Base-by-base conservation (phyloP, 2,329 filamentous ascomycete species). In the Helicocarpus griseus region DNA sequence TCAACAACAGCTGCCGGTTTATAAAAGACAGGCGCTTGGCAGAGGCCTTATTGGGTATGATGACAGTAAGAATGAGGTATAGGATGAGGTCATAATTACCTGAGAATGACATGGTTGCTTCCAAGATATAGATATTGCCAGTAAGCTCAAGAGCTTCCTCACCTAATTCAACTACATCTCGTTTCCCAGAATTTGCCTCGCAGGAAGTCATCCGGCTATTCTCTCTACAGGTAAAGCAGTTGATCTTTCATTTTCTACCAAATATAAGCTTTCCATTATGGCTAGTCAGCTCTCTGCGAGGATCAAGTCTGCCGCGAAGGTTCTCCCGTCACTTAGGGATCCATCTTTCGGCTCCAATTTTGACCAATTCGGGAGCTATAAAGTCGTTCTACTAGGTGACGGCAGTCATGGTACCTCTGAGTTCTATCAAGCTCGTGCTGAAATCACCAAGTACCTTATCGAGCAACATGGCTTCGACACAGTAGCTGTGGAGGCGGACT, bases 391-490 rank as follows among this genome's bases (percentile, higher is more conserved):
- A 4, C 63, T 76, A 8, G 73, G 72, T 1, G 73, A 75, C 55
- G 71, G 66, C 31, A 75, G 70, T 53, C 77, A 79, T 60, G 77
- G 76, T 26, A 79, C 77, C 2, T 79, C 76, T 0, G 76, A 79
- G 52, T 79, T 78, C 66, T 79, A 79, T 58, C 54, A 63, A 26
- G 75, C 74, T 3, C 72, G 77, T 13, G 73, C 75, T 14, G 71
- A 72, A 36, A 75, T 79, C 45, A 79, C 76, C 1, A 73, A 76
- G 53, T 69, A 70, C 41, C 64, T 78, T 22, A 74, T 79, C 54
- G 55, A 69, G 5, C 57, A 73, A 36, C 75, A 79, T 56, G 74
- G 74, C 48, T 78, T 75, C 63, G 76, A 69, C 35, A 72, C 74
- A 41, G 69, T 79, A 7, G 74, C 73, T 21, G 65, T 77, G 6